A percentile compares a stretch with the other conserved stretches of the same genome.
Conservation (phyloP, 352 stramenopile genomes). For the Globisporangium rhizosaccharum region DNA sequence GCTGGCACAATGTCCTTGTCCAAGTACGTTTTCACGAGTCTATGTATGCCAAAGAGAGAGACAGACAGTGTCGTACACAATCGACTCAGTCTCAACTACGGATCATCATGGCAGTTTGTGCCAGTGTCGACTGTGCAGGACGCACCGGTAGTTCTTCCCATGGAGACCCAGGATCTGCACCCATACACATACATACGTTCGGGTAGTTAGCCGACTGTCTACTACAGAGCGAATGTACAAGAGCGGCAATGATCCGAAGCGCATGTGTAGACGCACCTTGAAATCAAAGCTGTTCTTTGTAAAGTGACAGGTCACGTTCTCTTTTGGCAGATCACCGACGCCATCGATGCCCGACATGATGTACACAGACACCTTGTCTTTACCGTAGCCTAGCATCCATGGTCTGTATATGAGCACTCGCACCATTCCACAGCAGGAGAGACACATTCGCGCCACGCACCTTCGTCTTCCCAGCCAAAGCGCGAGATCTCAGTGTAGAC, state of each 20-base stretch:
- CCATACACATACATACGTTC: background rate
- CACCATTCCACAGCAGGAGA: background rate
- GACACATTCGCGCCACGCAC: constrained; percentile 8
- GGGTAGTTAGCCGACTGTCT: background rate
- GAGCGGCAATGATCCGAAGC: background rate
- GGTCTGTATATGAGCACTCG: background rate
- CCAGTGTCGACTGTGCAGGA: background rate
- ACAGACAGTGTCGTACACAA: background rate
- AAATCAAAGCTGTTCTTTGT: constrained; percentile 79
- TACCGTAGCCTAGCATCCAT: constrained; percentile 54
- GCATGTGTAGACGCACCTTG: constrained; percentile 32
- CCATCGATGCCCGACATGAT: constrained; percentile 81
- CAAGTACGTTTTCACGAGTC: constrained; percentile 67
- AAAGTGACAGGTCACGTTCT: constrained; percentile 72
- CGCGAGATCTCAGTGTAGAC: constrained; percentile 81
- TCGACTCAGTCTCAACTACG: background rate
- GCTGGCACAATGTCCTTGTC: constrained; percentile 77
- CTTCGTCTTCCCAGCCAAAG: constrained; percentile 86
- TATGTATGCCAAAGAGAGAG: constrained; percentile 8
- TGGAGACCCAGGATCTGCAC: constrained; percentile 51
- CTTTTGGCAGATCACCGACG: constrained; percentile 63
- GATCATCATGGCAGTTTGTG: background rate
- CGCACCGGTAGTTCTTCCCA: constrained; percentile 67
- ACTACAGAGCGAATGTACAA: background rate
- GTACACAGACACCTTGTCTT: constrained; percentile 78